Percentiles rank a stretch among this genome's conserved stretches.
Conservation (phyloP, 345 rosid genomes). For the Euclidium syriacum region DNA sequence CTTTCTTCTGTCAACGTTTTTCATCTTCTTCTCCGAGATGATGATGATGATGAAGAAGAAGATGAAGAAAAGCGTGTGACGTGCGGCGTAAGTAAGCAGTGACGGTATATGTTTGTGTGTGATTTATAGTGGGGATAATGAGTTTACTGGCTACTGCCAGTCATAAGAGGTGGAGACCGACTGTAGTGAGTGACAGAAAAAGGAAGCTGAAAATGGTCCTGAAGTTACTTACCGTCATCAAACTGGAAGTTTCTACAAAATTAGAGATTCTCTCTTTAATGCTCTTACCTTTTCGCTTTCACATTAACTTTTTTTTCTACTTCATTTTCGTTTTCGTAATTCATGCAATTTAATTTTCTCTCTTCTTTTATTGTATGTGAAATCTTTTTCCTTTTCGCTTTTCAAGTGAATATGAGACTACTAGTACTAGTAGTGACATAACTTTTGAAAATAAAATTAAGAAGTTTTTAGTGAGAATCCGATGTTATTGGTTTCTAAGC, state of each 20-base stretch:
- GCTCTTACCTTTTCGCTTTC: constrained; percentile 27
- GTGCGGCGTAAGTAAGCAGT: constrained; percentile 30
- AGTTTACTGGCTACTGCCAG: constrained; percentile 13
- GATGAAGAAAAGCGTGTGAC: constrained; percentile 20
- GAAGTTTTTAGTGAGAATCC: too few species aligned
- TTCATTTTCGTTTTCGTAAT: too few species aligned
- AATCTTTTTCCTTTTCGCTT: too few species aligned
- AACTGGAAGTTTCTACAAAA: constrained; percentile 28
- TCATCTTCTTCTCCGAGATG: constrained; percentile 7
- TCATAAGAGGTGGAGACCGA: constrained; percentile 5
- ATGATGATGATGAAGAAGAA: neutral
- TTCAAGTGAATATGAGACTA: too few species aligned
- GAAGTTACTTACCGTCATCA: neutral
- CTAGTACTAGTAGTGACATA: too few species aligned
- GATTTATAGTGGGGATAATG: neutral
- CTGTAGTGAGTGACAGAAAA: neutral
- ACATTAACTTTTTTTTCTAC: neutral
- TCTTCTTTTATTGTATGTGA: too few species aligned
- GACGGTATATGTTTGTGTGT: constrained; percentile 11
- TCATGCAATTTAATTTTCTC: neutral
- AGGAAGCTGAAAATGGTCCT: constrained; percentile 25
- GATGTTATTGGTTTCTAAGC: neutral
- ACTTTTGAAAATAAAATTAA: too few species aligned
- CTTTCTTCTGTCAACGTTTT: constrained; percentile 95
- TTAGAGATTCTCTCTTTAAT: constrained; percentile 21